Evolutionary conservation across 495 filamentous ascomycete genomes (phyloP).

Genomic region (Xylaria grammica): DNA sequence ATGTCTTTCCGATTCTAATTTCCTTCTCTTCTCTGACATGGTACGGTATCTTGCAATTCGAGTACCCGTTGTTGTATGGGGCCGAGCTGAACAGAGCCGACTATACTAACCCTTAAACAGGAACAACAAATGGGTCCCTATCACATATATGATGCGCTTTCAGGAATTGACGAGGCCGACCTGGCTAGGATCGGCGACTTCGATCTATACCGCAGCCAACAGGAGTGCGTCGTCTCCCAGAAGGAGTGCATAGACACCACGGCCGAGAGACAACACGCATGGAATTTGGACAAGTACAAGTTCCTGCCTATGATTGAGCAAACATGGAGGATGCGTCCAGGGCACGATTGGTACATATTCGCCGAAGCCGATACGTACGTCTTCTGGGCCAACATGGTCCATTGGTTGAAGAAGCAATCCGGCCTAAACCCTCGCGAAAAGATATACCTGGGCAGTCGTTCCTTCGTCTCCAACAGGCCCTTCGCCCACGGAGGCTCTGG

Average conservation of each 20-base stretch:
- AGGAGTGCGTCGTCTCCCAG: constrained; percentile 42
- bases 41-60: constrained; percentile 20
- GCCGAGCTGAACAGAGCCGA: not conserved
- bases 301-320: constrained; percentile 69
- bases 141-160: constrained; percentile 55
- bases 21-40: constrained; percentile 58
- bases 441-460: constrained; percentile 61
- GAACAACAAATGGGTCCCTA: constrained; percentile 50
- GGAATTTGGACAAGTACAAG: constrained; percentile 74
- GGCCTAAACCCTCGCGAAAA: constrained; percentile 52
- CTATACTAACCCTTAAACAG: constrained; percentile 27
- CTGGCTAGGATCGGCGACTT: constrained; percentile 48
- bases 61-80: not conserved
- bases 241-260: constrained; percentile 38
- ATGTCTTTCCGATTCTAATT: constrained; percentile 45
- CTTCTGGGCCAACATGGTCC: constrained; percentile 65
- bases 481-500: constrained; percentile 59
- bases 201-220: constrained; percentile 52
- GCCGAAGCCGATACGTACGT: constrained; percentile 72
- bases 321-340: constrained; percentile 54
- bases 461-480: constrained; percentile 40
- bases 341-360: constrained; percentile 69
- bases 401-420: constrained; percentile 52
- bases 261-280: constrained; percentile 49
- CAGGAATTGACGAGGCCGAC: constrained; percentile 44